A percentile compares a stretch with the other conserved stretches of the same genome.
Evolutionary conservation across 768 basidiomycete species (phyloP).

Genomic region (Termitomyces sp.): DNA sequence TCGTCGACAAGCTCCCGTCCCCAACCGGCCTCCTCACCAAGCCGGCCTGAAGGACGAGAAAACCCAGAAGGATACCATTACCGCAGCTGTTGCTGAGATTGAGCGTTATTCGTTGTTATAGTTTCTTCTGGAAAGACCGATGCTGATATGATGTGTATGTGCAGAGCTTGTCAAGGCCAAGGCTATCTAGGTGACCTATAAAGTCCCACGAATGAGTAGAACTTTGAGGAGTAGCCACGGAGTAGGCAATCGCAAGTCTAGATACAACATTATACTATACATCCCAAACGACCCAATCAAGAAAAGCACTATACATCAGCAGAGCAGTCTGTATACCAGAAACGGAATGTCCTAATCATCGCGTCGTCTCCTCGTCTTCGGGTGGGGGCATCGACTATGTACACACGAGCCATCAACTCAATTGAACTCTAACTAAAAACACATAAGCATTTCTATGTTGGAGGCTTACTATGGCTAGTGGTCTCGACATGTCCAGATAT

Average conservation of each 20-base stretch:
- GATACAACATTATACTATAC: not conserved
- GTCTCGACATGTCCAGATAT: too few relatives aligned
- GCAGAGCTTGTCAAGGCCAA: constrained; percentile 89
- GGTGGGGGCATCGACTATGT: not conserved
- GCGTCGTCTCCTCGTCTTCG: not conserved
- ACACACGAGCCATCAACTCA: too few relatives aligned
- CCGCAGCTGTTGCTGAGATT: constrained; percentile 78
- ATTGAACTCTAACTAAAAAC: too few relatives aligned
- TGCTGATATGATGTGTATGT: too few relatives aligned
- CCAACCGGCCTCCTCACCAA: constrained; percentile 90
- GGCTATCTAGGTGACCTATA: constrained; percentile 64
- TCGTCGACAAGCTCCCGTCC: constrained; percentile 83
- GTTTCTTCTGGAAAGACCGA: too few relatives aligned
- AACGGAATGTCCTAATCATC: not conserved
- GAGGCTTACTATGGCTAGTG: too few relatives aligned
- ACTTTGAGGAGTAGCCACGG: not conserved
- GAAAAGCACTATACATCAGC: too few relatives aligned
- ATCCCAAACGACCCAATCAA: too few relatives aligned
- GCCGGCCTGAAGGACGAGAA: constrained; percentile 80
- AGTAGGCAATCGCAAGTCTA: not conserved
- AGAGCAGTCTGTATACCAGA: not conserved
- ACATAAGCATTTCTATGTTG: too few relatives aligned
- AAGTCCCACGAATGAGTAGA: constrained; percentile 1
- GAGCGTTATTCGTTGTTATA: constrained; percentile 76
- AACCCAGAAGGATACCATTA: constrained; percentile 79